Percentiles rank a stretch among this genome's conserved stretches.
Conservation (phyloP, 2,329 filamentous ascomycete species). For the Colletotrichum abscissum region DNA sequence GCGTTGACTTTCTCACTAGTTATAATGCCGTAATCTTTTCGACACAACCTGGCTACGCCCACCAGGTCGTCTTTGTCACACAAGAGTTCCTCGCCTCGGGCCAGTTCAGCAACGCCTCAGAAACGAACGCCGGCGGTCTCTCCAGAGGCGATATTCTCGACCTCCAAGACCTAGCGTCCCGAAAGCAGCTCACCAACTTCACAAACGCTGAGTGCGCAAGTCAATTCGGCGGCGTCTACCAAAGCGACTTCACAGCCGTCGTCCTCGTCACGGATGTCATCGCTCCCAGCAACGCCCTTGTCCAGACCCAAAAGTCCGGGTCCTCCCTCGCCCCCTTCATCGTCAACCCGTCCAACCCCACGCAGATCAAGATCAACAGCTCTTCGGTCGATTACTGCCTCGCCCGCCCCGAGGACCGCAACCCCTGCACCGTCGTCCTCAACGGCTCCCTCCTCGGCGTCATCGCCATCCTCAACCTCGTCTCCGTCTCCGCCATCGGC, state of each 20-base stretch:
- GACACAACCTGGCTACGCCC: slow-evolving; percentile 47
- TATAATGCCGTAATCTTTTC: slow-evolving; percentile 64
- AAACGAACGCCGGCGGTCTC: slow-evolving; percentile 48
- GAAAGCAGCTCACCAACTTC: slow-evolving; percentile 44
- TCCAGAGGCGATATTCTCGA: slow-evolving; percentile 46
- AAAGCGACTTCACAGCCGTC: slow-evolving; percentile 46
- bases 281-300: slow-evolving; percentile 44
- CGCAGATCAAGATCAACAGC: slow-evolving; percentile 38
- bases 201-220: slow-evolving; percentile 45
- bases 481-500: slow-evolving; percentile 48
- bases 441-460: slow-evolving; percentile 56
- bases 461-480: slow-evolving; percentile 54
- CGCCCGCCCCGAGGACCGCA: slow-evolving; percentile 27
- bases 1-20: slow-evolving; percentile 42
- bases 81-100: slow-evolving; percentile 49
- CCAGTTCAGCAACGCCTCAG: slow-evolving; percentile 48
- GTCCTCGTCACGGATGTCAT: slow-evolving; percentile 46
- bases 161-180: slow-evolving; percentile 48
- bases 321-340: slow-evolving; percentile 37
- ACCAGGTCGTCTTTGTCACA: slow-evolving; percentile 49
- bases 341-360: slow-evolving; percentile 21
- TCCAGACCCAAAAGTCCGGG: slow-evolving; percentile 45
- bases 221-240: slow-evolving; percentile 45
- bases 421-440: slow-evolving; percentile 54
- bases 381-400: slow-evolving; percentile 32